A percentile compares a stretch with the other conserved stretches of the same genome.
Conservation (phyloP, 176 grass and related monocot species). For the Chrysopogon serrulatus region DNA sequence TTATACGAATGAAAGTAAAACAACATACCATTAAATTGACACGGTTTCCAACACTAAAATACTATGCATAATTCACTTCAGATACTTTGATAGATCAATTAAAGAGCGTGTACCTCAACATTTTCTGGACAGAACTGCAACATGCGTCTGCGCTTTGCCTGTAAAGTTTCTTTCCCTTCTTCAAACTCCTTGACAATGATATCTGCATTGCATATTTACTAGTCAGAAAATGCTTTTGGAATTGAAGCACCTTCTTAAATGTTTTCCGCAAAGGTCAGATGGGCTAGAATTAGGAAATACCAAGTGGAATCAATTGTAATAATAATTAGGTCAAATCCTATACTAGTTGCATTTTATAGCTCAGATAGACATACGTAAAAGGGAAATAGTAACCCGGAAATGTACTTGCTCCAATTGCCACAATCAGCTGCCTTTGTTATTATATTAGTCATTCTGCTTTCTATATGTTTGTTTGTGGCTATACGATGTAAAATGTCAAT, state of each 20-base stretch:
- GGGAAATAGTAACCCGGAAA: background rate
- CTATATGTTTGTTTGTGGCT: background rate
- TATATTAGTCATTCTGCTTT: background rate
- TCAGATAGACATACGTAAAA: background rate
- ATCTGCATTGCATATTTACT: conserved; percentile 28
- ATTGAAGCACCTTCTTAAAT: background rate
- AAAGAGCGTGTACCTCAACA: conserved; percentile 36
- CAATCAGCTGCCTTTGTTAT: background rate
- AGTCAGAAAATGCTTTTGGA: conserved; percentile 13
- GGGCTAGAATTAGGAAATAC: background rate
- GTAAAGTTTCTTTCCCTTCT: conserved; percentile 72
- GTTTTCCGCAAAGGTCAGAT: background rate
- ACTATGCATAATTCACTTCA: background rate
- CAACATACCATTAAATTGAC: conserved; percentile 11
- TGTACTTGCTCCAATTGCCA: background rate
- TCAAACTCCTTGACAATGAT: conserved; percentile 54
- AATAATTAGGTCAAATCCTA: background rate
- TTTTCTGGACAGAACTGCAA: conserved; percentile 83
- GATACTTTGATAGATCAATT: background rate
- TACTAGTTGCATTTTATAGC: background rate
- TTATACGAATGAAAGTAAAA: conserved; percentile 6
- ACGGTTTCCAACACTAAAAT: background rate
- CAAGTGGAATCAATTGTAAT: conserved; percentile 2
- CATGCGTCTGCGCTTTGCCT: conserved; percentile 82
- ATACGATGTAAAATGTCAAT: background rate